Base-by-base conservation (phyloP, 768 basidiomycete genomes). In the Amanita phalloides region DNA sequence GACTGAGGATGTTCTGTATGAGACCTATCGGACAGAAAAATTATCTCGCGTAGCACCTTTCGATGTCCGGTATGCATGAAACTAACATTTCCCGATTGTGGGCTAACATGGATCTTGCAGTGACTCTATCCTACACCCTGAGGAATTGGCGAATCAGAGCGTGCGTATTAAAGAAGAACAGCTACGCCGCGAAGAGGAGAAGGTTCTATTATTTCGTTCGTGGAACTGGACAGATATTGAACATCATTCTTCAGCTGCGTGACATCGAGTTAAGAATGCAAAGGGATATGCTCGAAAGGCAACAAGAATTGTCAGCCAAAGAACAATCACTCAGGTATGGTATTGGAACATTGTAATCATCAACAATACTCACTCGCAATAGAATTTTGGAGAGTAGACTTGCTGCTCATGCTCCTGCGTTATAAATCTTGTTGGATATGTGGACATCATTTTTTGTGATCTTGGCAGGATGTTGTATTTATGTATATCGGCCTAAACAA, bases 161-260 rank as follows among this genome's bases (percentile, higher is more conserved):
- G 87, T 90, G 36, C 77, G 86, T 51, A 75, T 92, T 71, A 92
- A 92, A 72, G 90, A 93, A 66, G 90, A 94, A 61, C 89, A 92
- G 63, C 80, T 94, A 38, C 79, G 88, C 53, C 73, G 83, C 56
- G 91, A 92, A 64, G 87, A 90, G 63, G 88, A 91, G 72, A 90
- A 89, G 73, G 79, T 81, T 21, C 38, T 61, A 51, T 38, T 28
- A 10, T 5, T 17, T 46, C 48, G 39, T 56, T 33, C 17, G 33
- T 33, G 20, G 44, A 21, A 21, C 14, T 17, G 36, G 39, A 30
- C 4, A 47, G 23, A 20, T 51, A 28, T 17, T 25, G 55, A 14
- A 58, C 28, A 42, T 46, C 21, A 49, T 47, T 42, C 26, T 49
- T 35, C 60, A 84, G 79, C 71, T 94, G 30, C 86, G 89, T 57